These are phyloP conservation scores for Argentina anserina DNA, from an alignment of 306 rosid genomes.

Conservation along the genomic window DNA sequence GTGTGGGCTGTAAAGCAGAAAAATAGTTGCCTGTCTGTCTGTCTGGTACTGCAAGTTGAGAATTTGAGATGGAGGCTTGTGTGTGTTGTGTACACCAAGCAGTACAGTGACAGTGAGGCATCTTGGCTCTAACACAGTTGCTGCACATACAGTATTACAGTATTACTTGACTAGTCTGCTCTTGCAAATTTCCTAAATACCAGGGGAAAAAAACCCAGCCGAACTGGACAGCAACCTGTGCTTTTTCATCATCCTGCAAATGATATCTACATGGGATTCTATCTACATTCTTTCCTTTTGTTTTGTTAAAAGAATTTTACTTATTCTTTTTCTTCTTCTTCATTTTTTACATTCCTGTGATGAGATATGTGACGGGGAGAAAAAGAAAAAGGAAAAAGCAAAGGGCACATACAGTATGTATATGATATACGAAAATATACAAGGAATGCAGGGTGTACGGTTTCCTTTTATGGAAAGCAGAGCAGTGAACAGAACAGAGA, in stretches of 20 bases:
- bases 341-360: too few species aligned
- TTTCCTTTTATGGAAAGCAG: background rate
- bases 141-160: conserved; percentile 25
- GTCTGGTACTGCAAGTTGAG: conserved; percentile 80
- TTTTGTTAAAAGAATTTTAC: too few species aligned
- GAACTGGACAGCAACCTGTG: background rate
- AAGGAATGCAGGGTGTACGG: too few species aligned
- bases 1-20: conserved; percentile 92
- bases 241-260: background rate
- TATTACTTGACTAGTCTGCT: conserved; percentile 4
- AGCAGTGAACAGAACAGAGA: background rate
- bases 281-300: too few species aligned
- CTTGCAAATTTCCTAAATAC: background rate
- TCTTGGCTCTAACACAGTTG: conserved; percentile 49
- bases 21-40: conserved; percentile 79
- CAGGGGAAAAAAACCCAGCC: background rate
- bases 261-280: background rate
- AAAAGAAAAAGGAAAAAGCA: background rate
- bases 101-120: conserved; percentile 58
- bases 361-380: too few species aligned
- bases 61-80: conserved; percentile 3
- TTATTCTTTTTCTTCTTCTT: too few species aligned
- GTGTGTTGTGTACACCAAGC: conserved; percentile 47
- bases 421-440: too few species aligned
- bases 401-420: background rate